Conservation (phyloP, 108 stramenopile species). For the Epipyxis sp. region DNA sequence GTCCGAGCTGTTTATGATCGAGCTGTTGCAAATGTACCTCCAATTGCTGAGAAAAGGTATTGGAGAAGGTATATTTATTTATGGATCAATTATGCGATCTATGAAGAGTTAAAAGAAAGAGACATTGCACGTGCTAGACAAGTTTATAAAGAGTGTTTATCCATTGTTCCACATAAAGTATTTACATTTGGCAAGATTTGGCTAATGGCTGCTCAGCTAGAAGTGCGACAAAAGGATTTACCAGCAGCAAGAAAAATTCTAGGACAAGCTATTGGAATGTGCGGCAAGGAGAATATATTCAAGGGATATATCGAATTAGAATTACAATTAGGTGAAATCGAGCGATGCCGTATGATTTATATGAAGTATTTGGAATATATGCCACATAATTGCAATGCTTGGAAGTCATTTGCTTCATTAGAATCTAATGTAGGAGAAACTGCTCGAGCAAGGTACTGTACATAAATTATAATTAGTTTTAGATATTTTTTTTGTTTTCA, state of each 20-base stretch:
- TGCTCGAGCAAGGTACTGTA: not conserved
- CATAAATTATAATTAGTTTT: too few relatives aligned
- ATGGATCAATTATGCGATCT: conserved; percentile 93
- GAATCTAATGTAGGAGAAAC: conserved; percentile 85
- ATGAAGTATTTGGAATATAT: conserved; percentile 76
- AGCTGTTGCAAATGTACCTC: conserved; percentile 82
- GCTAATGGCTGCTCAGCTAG: conserved; percentile 87
- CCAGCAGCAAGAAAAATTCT: conserved; percentile 81
- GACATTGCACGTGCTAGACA: conserved; percentile 75
- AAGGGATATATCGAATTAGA: conserved; percentile 88
- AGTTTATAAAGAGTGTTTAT: conserved; percentile 79
- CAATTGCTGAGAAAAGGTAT: conserved; percentile 74
- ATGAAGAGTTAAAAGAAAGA: conserved; percentile 77
- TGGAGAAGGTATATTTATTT: conserved; percentile 97
- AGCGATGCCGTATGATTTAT: conserved; percentile 88
- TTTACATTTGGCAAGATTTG: conserved; percentile 96
- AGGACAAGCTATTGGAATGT: conserved; percentile 85
- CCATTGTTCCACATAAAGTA: conserved; percentile 81
- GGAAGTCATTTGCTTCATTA: conserved; percentile 83
- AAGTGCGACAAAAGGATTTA: conserved; percentile 83
- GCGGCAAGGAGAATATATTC: conserved; percentile 82
- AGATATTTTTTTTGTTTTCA: too few relatives aligned
- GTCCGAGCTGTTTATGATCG: conserved; percentile 87
- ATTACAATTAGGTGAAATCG: conserved; percentile 91
- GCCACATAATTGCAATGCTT: conserved; percentile 82